Evolutionary conservation across 495 filamentous ascomycete genomes (phyloP), one percentile per base, ranked within the genome.

Genomic region (Darksidea phi): DNA sequence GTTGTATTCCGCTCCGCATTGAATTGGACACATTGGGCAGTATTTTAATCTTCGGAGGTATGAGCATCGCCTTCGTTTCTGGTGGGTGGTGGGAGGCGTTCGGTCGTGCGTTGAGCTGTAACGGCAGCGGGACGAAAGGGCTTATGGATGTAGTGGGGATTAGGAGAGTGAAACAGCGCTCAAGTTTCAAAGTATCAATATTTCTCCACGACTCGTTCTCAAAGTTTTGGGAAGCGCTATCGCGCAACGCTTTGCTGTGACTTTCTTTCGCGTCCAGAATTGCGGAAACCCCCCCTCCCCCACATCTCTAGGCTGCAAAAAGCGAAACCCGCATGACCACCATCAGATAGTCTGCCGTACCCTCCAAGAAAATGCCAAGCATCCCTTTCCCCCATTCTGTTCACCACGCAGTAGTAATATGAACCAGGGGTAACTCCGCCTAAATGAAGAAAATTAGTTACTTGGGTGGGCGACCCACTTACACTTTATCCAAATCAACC

Each of bases 401-500:
- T 18, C 7, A 23, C 11, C 45, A 24, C 45, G 20, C 20, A 24
- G 47, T 17, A 32, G 28, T 10, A 32, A 32, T 32, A 32, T 4
- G 3, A 32, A 32, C 4, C 28, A 32, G 28, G 28, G 28, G 28
- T 10, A 10, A 10, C 3, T 32, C 36, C 34, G 26, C 28, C 21
- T 36, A 36, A 28, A 8, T 15, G 28, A 53, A 53, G 37, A 34
- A 13, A 53, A 53, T 36, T 26, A 10, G 28, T 53, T 53, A 6
- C 49, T 53, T 20, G 28, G 32, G 7, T 11, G 20, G 25, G 11
- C 26, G 17, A 17, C 13, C 12, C 11, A 26, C 17, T 36, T 4
- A n/a, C 36, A 43, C 26, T 59, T 59, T 59, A 59, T 50, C 56
- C 56, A 59, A 49, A 59, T 59, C 26, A 59, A 50, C 46, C 56